These are phyloP conservation scores for Isabelozyma rhagii DNA, from an alignment of 805 yeast species.

Conservation along the genomic window DNA sequence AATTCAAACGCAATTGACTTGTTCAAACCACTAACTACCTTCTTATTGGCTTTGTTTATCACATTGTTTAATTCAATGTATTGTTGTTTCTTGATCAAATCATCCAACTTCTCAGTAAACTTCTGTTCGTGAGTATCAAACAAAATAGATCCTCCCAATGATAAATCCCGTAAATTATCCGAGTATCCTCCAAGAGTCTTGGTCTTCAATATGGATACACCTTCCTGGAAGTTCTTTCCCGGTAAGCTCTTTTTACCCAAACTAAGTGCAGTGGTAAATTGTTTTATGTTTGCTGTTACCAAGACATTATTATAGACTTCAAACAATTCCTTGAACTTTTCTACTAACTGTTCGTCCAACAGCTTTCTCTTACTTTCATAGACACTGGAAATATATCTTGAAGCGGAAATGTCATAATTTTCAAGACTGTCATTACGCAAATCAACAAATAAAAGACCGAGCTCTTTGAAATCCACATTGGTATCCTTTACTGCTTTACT, in stretches of 20 bases:
- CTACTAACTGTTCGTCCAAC: slow-evolving; percentile 42
- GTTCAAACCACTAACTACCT: slow-evolving; percentile 44
- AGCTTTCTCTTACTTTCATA: slow-evolving; percentile 59
- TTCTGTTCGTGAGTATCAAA: slow-evolving; percentile 14
- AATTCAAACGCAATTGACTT: slow-evolving; percentile 50
- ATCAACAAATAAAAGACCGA: slow-evolving; percentile 42
- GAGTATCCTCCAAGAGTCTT: slow-evolving; percentile 8
- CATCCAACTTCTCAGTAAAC: slow-evolving; percentile 35
- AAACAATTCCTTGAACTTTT: slow-evolving; percentile 35
- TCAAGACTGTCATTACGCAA: slow-evolving; percentile 47
- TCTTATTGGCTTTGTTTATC: slow-evolving; percentile 42
- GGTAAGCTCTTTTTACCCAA: not conserved
- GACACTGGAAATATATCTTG: slow-evolving; percentile 67
- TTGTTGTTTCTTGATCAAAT: slow-evolving; percentile 37
- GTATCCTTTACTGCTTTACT: not conserved
- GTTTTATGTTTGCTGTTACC: not conserved
- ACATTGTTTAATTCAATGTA: slow-evolving; percentile 28
- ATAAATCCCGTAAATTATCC: slow-evolving; percentile 13
- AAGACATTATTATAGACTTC: slow-evolving; percentile 18
- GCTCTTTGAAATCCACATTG: slow-evolving; percentile 40
- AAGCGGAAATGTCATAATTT: slow-evolving; percentile 66
- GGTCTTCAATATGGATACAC: slow-evolving; percentile 4
- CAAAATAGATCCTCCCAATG: slow-evolving; percentile 25
- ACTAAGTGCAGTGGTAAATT: not conserved
- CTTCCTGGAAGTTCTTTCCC: slow-evolving; percentile 6